Base-by-base conservation (phyloP, 2,329 filamentous ascomycete species). In the Epichloe sibirici region DNA sequence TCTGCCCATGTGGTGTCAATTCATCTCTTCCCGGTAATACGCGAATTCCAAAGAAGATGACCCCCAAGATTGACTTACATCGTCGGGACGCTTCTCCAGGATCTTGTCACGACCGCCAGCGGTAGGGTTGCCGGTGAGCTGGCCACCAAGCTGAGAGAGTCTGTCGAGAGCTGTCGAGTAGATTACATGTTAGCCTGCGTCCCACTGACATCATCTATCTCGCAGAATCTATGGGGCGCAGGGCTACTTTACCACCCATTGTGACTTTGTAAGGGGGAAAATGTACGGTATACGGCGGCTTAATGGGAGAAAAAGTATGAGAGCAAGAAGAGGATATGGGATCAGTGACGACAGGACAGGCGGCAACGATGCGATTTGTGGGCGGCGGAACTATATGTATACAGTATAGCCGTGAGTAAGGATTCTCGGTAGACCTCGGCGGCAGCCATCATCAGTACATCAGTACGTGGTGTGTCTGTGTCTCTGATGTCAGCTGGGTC, bases 51-150 rank as follows among this genome's bases (percentile, higher is more conserved):
- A 39, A 48, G 21, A 45, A 28, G 4, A 28, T 3, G 6, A 8
- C 31, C 1, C 28, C 31, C 31, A 31, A 31, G 2, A 31, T 31
- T 9, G 11, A 59, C 72, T 50, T 71, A 83, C 81, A 74, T 86
- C 83, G 66, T 86, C 82, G 52, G 82, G 73, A 65, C 74, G 76
- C 73, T 86, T 85, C 67, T 83, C 71, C 44, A 85, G 73, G 46
- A 86, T 69, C 67, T 73, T 78, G 55, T 78, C 77, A 59, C 73
- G 72, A 57, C 71, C 71, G 56, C 71, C 70, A 48, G 72, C 69
- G 57, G 72, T 71, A 58, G 81, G 71, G 71, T 83, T 81, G 69
- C 74, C 75, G 57, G 79, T 76, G 63, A 85, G 69, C 73, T 85
- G 81, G 73, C 74, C 74, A 56, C 79, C 80, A 61, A 85, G 75